phyloP scores from a whole-genome alignment of 768 basidiomycete species.

The Kwoniella dendrophila region DNA sequence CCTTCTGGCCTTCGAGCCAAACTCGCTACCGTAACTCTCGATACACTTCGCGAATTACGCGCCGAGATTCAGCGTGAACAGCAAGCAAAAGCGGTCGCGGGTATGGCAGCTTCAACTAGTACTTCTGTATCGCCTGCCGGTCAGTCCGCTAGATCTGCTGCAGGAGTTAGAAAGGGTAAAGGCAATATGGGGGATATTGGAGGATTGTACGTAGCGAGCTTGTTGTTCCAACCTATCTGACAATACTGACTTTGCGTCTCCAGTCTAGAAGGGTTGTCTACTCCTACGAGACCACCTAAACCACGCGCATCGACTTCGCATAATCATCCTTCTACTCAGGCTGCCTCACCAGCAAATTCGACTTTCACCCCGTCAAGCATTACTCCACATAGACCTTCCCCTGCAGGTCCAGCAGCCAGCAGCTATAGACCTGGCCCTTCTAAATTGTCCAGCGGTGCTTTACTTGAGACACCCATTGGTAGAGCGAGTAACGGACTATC shows the following conservation, averaged over 20 bases:
- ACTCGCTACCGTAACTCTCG: conserved; percentile 44
- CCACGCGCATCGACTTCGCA: not conserved
- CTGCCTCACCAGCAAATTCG: conserved; percentile 6
- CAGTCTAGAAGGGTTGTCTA: conserved; percentile 46
- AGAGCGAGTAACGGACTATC: conserved; percentile 20
- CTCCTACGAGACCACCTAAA: conserved; percentile 39
- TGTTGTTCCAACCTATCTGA: too few relatives aligned
- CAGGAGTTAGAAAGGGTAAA: conserved; percentile 38
- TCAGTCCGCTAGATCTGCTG: conserved; percentile 4
- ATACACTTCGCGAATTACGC: conserved; percentile 53
- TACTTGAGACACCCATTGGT: conserved; percentile 21
- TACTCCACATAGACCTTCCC: conserved; percentile 28
- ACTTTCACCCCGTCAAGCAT: conserved; percentile 18
- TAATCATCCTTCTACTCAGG: not conserved
- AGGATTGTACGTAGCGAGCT: conserved; percentile 55
- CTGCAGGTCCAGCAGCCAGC: conserved; percentile 26
- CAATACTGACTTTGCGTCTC: conserved; percentile 7
- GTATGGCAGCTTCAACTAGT: conserved; percentile 6
- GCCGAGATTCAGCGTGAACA: conserved; percentile 54
- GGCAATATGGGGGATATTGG: conserved; percentile 46
- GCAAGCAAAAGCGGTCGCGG: conserved; percentile 34
- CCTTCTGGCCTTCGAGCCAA: conserved; percentile 47
- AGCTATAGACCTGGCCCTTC: conserved; percentile 41
- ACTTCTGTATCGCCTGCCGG: conserved; percentile 1
- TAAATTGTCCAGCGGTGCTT: conserved; percentile 5